Evolutionary conservation across 768 basidiomycete species (phyloP).

Genomic region (Pleurotus tuoliensis): DNA sequence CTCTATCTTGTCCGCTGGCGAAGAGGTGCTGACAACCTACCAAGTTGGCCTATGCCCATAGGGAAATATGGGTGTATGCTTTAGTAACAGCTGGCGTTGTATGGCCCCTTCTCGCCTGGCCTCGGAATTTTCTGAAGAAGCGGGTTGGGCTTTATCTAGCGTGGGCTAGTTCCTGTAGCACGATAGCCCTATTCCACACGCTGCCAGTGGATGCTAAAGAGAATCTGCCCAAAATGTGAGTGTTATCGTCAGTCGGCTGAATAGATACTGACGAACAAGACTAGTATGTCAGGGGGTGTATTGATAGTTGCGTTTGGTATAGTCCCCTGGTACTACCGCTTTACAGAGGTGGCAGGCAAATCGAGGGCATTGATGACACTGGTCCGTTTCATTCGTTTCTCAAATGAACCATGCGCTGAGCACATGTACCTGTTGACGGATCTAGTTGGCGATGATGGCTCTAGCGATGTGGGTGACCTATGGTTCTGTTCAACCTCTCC

Average conservation of each 20-base stretch:
- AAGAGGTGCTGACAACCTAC: not conserved
- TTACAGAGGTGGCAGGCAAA: not conserved
- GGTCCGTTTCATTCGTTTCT: not conserved
- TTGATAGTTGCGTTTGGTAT: conserved; percentile 35
- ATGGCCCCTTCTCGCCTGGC: conserved; percentile 64
- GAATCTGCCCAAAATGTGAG: conserved; percentile 56
- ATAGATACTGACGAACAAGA: not conserved
- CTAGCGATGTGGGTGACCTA: conserved; percentile 50
- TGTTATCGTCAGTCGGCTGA: conserved; percentile 1
- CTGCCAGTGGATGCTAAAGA: conserved; percentile 72
- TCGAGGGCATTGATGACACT: not conserved
- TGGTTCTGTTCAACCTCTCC: conserved; percentile 56
- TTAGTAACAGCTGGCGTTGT: conserved; percentile 53
- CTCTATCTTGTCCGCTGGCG: not conserved
- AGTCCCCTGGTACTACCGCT: not conserved
- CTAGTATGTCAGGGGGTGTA: conserved; percentile 45
- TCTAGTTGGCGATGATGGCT: conserved; percentile 42
- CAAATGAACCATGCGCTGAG: not conserved
- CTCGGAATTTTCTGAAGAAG: conserved; percentile 23
- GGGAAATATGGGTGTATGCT: conserved; percentile 67
- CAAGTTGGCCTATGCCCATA: conserved; percentile 67
- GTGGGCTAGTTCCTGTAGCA: conserved; percentile 52
- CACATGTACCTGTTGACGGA: too few relatives aligned
- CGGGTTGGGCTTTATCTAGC: conserved; percentile 19
- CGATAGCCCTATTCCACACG: conserved; percentile 65